Percentiles rank a stretch among this genome's conserved stretches.
Conservation (phyloP, 352 stramenopile genomes). For the Pythium sp. region DNA sequence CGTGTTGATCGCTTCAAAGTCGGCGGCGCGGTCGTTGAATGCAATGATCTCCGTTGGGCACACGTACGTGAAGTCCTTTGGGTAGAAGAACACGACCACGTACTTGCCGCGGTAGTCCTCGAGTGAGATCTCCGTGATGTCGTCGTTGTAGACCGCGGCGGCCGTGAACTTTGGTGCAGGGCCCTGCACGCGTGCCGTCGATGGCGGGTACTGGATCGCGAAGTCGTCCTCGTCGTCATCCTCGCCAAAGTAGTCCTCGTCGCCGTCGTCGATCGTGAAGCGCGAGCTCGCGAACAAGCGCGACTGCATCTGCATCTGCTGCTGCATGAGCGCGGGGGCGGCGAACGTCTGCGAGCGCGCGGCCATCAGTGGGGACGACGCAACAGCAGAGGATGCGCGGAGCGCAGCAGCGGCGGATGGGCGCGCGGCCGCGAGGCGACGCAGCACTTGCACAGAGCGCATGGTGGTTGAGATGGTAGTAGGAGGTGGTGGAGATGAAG, state of each 20-base stretch:
- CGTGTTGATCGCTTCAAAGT: constrained; percentile 85
- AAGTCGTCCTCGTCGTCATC: constrained; percentile 67
- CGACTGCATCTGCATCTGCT: constrained; percentile 13
- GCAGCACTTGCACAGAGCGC: constrained; percentile 21
- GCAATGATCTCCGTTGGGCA: constrained; percentile 91
- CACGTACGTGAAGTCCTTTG: constrained; percentile 90
- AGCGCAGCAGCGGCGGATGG: constrained; percentile 4
- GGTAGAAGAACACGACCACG: constrained; percentile 91
- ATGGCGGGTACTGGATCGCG: constrained; percentile 77
- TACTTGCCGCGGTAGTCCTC: constrained; percentile 87
- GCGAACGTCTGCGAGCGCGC: constrained; percentile 1
- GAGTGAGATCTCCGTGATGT: constrained; percentile 82
- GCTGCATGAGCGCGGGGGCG: constrained; percentile 5
- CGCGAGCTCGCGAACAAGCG: constrained; percentile 43
- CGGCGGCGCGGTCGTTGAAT: constrained; percentile 80
- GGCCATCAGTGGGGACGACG: not conserved
- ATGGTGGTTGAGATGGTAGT: not conserved
- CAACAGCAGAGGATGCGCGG: not conserved
- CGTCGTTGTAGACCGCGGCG: constrained; percentile 68
- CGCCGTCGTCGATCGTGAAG: constrained; percentile 25
- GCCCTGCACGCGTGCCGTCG: constrained; percentile 54
- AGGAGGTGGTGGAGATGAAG: not conserved
- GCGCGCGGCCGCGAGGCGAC: constrained; percentile 15
- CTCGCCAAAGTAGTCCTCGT: constrained; percentile 61
- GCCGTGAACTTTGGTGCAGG: constrained; percentile 77